Conservation (phyloP, 441 rosid species). For the Populus hybrid region DNA sequence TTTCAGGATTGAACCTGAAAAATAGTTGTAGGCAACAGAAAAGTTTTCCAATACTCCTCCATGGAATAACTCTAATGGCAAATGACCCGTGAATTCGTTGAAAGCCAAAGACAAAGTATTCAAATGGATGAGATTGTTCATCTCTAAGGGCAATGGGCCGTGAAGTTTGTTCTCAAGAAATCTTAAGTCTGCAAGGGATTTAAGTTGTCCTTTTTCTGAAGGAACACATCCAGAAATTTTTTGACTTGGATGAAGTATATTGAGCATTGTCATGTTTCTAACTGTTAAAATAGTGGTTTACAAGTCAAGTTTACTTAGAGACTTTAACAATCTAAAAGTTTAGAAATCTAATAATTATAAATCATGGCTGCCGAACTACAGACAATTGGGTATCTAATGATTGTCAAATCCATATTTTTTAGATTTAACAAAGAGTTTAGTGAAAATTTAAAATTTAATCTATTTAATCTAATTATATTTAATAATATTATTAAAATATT, state of each 20-base stretch:
- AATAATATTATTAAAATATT: too few species aligned
- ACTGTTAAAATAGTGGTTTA: too few species aligned
- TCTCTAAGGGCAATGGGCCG: neutral
- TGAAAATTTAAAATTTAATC: too few species aligned
- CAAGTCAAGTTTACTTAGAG: too few species aligned
- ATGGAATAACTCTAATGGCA: neutral
- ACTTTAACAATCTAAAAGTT: too few species aligned
- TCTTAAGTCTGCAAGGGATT: neutral
- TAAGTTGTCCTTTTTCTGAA: neutral
- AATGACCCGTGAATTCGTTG: neutral
- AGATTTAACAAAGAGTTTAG: too few species aligned
- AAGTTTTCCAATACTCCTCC: neutral
- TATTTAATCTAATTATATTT: too few species aligned
- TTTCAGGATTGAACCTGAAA: neutral
- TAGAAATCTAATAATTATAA: too few species aligned
- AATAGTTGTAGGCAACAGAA: neutral
- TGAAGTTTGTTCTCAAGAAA: neutral
- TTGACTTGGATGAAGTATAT: fast-evolving
- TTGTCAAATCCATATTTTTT: too few species aligned
- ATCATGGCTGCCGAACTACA: too few species aligned
- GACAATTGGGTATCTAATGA: too few species aligned
- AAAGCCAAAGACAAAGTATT: fast-evolving
- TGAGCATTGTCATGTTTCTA: too few species aligned
- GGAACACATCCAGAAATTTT: neutral
- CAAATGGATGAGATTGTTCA: neutral